Base-by-base conservation (phyloP, 2,329 filamentous ascomycete species). In the Monilinia fructicola region DNA sequence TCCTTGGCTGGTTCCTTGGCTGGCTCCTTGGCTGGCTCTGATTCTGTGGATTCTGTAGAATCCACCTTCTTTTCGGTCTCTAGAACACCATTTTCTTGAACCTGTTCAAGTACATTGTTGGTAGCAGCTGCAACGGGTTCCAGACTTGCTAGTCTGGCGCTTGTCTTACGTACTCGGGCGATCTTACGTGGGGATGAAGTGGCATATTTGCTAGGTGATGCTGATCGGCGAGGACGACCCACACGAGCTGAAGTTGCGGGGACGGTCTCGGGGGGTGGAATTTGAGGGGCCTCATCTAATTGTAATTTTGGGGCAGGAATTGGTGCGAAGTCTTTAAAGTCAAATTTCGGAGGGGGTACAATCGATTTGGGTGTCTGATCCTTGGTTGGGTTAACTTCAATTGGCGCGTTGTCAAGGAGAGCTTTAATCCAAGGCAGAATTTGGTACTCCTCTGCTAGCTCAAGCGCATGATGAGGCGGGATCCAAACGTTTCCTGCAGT, bases 401-500 rank as follows among this genome's bases (percentile, higher is more conserved):
- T 96, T 38, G 93, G 89, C 70, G 89, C 82, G n/a, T 92, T 88
- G 76, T 98, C 94, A 60, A 99, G 85, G 23, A 99, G 84, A n/a
- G 95, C 95, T 66, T 87, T 87, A 72, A 99, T 92, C 95, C 95
- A 99, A 54, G 90, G 83, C 59, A 84, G 79, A 78, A 98, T 93
- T 66, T 86, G 84, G 78, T 98, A 99, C 78, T 98, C 93, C 55
- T 91, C 87, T 62, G 94, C 91, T 16, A 99, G 84, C 67, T 85
- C 81, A 54, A 99, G 84, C 46, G 95, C 95, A 86, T 87, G 80
- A 71, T 89, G 84, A 7, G 94, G 93, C 56, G 92, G 87, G 61
- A 98, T 93, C 95, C 95, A 99, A 63, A 99, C 87, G 78, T 97
- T 99, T 55, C 95, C 95, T 35, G 95, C 95, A 40, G 95, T 93